Base-by-base conservation (phyloP, 345 rosid genomes). In the Eucalyptus virginea region DNA sequence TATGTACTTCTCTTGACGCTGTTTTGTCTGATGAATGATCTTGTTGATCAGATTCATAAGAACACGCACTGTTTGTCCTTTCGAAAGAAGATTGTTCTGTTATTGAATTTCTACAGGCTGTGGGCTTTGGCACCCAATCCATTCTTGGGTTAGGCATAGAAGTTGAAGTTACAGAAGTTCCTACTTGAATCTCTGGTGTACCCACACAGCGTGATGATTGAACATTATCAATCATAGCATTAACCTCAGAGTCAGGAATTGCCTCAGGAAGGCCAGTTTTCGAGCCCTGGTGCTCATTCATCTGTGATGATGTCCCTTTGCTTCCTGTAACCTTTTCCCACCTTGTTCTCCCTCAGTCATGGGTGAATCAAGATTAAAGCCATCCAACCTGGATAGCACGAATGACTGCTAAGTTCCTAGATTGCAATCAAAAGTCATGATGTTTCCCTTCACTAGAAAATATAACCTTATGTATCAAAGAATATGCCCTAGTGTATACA, bases 291-390 rank as follows among this genome's bases (percentile, higher is more conserved):
- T 88, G 69, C 90, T 91, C 93, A 88, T 58, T 91, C 51, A 87
- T 90, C 86, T 88, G 92, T 89, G 94, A 90, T 87, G 86, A 88
- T 89, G 34, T 90, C 87, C 65, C 91, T 91, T 93, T 89, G 45
- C 42, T 90, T 58, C 91, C 93, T 32, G 86, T 54, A 28, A 87
- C 91, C 89, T 91, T 95, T 81, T 86, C 45, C 87, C 52, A 88
- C 90, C 88, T 87, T 93, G 89, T 88, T 89, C 92, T 91, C 90
- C 94, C 90, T 93, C 91, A 16, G 18, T 89, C 88, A 91, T 72
- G 89, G 91, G 87, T 90, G 97, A 88, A 91, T 88, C 93, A 89
- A 94, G 91, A 89, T 93, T 87, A 89, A 96, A 97, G 90, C 72
- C 90, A 88, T 94, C 99, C 91, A 95, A 89, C 92, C 97, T 96